Base-by-base conservation (phyloP, 2,329 filamentous ascomycete species). In the Xylaria sp. region DNA sequence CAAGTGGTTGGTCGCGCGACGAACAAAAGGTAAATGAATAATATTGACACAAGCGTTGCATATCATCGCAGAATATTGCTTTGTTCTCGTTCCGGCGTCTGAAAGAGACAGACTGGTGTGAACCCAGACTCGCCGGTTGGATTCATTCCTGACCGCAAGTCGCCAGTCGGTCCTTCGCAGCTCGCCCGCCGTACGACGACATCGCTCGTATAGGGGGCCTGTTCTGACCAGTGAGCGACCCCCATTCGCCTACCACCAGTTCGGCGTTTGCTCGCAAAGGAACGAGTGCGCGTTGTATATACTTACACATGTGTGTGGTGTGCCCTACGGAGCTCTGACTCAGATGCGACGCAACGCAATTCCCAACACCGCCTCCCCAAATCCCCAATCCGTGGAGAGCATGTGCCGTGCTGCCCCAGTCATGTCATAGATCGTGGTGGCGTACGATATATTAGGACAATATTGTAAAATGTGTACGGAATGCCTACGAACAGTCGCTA, bases 71-170 rank as follows among this genome's bases (percentile, higher is more conserved):
- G 60, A 56, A 51, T 67, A 30, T 67, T 67, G 67, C 67, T 61
- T 54, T 21, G 45, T 58, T 21, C 30, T 56, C 39, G 24, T 56
- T 45, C 50, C 63, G 45, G 61, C 62, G 61, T 56, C 61, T 48
- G 53, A 48, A 53, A 53, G 45, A 47, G 55, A 61, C 48, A 64
- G 62, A 47, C 42, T 19, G 42, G 51, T 55, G 54, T 68, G 60
- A 53, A 57, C 32, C 50, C 39, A 55, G 7, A 32, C 12, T 53
- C 30, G 30, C 32, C 39, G 58, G 60, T 57, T 56, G 63, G 64
- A 61, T 61, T 71, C 62, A 67, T 61, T 67, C 66, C 70, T 75
- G 75, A 76, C 75, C 75, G 74, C 73, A 74, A 71, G 59, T 70
- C 75, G 74, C 73, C 72, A 71, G 59, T 70, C 69, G 59, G 64